Evolutionary conservation across 129 eudicot genomes (phyloP).

Genomic region (Sambucus nigra): DNA sequence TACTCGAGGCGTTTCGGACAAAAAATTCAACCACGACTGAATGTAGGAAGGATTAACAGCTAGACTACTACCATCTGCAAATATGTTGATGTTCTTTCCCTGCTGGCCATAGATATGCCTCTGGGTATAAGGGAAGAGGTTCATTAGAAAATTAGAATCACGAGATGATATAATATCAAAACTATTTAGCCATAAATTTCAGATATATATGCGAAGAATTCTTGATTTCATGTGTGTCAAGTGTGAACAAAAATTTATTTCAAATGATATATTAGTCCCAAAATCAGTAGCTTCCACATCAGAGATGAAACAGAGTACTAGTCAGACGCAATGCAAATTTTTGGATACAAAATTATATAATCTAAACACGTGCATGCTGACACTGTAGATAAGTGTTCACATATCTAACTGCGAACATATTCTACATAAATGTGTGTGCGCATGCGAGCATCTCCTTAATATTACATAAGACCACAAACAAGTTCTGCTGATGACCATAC

Average conservation of each 20-base stretch:
- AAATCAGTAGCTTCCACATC: not conserved
- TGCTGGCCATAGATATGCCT: conserved; percentile 81
- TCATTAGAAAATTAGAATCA: conserved; percentile 8
- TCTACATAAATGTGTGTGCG: not conserved
- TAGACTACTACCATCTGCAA: conserved; percentile 77
- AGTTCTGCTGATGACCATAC: not conserved
- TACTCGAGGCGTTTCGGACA: conserved; percentile 83
- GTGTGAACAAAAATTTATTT: not conserved
- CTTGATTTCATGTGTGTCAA: not conserved
- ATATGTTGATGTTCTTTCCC: conserved; percentile 59
- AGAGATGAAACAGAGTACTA: not conserved
- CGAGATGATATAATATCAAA: not conserved
- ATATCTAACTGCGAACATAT: too few species aligned
- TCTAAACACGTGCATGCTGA: not conserved
- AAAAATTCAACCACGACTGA: conserved; percentile 66
- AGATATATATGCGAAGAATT: not conserved
- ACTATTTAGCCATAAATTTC: not conserved
- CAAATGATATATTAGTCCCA: not conserved
- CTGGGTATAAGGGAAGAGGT: conserved; percentile 31
- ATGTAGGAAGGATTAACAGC: conserved; percentile 72
- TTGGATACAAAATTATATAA: too few species aligned
- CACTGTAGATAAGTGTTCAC: not conserved
- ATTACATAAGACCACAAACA: conserved; percentile 1
- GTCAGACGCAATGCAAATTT: not conserved
- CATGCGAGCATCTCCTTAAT: not conserved